Evolutionary conservation across 805 yeast genomes (phyloP).

Genomic region (Jamesozyma rosinii): DNA sequence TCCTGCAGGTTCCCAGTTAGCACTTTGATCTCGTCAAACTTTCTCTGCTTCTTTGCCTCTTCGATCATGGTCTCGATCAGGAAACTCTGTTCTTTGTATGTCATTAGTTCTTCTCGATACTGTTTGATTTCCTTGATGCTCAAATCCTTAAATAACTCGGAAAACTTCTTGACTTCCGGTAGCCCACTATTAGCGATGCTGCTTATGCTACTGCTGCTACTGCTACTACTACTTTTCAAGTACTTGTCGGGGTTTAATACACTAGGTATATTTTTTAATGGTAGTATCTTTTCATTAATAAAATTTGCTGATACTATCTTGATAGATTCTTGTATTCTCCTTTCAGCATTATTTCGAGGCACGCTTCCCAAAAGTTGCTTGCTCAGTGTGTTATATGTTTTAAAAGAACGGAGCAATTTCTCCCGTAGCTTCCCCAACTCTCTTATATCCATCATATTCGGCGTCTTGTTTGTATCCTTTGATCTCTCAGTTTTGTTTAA

Average conservation of each 20-base stretch:
- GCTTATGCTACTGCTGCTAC: background rate
- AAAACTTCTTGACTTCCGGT: slow-evolving; percentile 8
- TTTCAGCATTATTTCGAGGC: slow-evolving; percentile 36
- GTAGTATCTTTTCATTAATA: slow-evolving; percentile 58
- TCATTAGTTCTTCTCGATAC: slow-evolving; percentile 69
- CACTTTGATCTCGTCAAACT: slow-evolving; percentile 65
- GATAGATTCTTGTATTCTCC: slow-evolving; percentile 43
- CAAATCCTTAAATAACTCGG: slow-evolving; percentile 28
- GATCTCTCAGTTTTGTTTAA: slow-evolving; percentile 31
- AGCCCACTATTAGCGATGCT: background rate
- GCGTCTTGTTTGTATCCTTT: slow-evolving; percentile 11
- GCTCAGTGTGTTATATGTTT: slow-evolving; percentile 42
- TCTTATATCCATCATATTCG: slow-evolving; percentile 24
- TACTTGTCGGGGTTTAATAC: slow-evolving; percentile 3
- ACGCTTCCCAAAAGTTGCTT: slow-evolving; percentile 34
- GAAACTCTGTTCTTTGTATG: slow-evolving; percentile 73
- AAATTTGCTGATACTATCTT: slow-evolving; percentile 48
- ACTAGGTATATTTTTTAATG: slow-evolving; percentile 50
- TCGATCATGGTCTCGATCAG: slow-evolving; percentile 57
- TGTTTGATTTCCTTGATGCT: slow-evolving; percentile 47
- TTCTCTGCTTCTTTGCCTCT: slow-evolving; percentile 53
- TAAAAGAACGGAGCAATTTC: slow-evolving; percentile 40
- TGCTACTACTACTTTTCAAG: background rate
- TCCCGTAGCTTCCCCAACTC: slow-evolving; percentile 37
- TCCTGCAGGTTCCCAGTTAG: slow-evolving; percentile 52